phyloP scores from a whole-genome alignment of 495 filamentous ascomycete species.

The Aspergillus mulundensis region DNA sequence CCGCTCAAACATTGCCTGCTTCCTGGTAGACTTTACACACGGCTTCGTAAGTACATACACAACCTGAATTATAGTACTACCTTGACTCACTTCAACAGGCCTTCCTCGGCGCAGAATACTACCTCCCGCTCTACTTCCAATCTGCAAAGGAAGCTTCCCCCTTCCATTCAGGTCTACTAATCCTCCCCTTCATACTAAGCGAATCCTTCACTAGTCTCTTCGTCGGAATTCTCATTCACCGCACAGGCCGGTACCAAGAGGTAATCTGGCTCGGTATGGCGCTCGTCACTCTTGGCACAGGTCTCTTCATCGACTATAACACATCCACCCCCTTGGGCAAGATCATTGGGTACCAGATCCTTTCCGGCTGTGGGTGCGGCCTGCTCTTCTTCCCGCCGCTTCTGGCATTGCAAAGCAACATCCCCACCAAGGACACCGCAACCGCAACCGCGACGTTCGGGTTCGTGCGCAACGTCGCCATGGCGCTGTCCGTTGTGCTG shows the following conservation, averaged over 20 bases:
- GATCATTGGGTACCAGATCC: constrained; percentile 54
- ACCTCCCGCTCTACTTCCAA: constrained; percentile 57
- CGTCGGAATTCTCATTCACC: constrained; percentile 53
- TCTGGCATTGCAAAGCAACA: constrained; percentile 71
- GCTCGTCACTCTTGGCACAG: constrained; percentile 47
- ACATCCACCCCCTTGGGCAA: constrained; percentile 34
- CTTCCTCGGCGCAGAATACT: constrained; percentile 53
- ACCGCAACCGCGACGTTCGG: constrained; percentile 72
- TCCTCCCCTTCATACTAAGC: constrained; percentile 50
- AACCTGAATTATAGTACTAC: too few relatives aligned
- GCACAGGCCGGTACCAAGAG: constrained; percentile 57
- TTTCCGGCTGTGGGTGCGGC: constrained; percentile 54
- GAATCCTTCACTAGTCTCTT: constrained; percentile 47
- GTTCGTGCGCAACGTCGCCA: constrained; percentile 70
- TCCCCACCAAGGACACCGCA: constrained; percentile 66
- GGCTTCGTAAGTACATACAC: constrained; percentile 51
- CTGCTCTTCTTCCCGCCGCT: constrained; percentile 59
- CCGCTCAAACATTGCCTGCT: constrained; percentile 54
- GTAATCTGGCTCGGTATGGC: constrained; percentile 48
- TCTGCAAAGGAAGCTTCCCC: constrained; percentile 47
- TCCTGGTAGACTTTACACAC: constrained; percentile 51
- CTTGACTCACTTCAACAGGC: constrained; percentile 21
- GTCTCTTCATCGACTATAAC: constrained; percentile 47
- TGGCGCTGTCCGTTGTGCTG: constrained; percentile 68
- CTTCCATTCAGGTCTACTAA: constrained; percentile 47